Evolutionary conservation across 2,329 filamentous ascomycete genomes (phyloP).

Genomic region (Trichophaea hybrida): DNA sequence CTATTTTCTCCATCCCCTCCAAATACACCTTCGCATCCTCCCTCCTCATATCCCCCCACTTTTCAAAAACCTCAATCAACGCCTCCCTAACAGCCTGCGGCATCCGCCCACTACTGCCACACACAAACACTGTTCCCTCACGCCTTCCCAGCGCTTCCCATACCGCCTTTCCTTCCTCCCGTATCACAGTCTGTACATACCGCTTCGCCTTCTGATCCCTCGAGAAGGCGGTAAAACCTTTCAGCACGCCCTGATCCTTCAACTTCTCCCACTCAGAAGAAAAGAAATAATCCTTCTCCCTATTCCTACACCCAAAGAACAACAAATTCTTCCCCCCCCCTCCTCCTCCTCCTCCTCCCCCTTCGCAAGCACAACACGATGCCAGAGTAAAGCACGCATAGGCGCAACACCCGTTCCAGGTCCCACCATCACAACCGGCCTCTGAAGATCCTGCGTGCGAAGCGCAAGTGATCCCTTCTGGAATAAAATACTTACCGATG

Average conservation of each 20-base stretch:
- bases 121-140: slow-evolving; percentile 43
- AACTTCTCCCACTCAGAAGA: slow-evolving; percentile 53
- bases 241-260: slow-evolving; percentile 34
- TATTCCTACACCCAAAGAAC: slow-evolving; percentile 74
- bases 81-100: slow-evolving; percentile 54
- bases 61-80: slow-evolving; percentile 45
- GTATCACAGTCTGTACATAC: slow-evolving; percentile 53
- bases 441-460: neutral
- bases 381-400: slow-evolving; percentile 64
- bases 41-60: slow-evolving; percentile 31
- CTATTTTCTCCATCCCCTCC: slow-evolving; percentile 44
- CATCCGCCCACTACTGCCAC: slow-evolving; percentile 53
- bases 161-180: slow-evolving; percentile 37
- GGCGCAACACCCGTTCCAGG: slow-evolving; percentile 81
- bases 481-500: slow-evolving; percentile 45
- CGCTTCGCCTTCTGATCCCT: slow-evolving; percentile 45
- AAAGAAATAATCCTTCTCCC: slow-evolving; percentile 66
- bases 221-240: slow-evolving; percentile 53
- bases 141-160: slow-evolving; percentile 39
- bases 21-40: slow-evolving; percentile 44
- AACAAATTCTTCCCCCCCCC: slow-evolving; percentile 42
- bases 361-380: slow-evolving; percentile 37
- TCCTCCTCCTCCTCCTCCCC: neutral
- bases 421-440: slow-evolving; percentile 60
- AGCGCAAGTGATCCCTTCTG: slow-evolving; percentile 37